These are phyloP conservation scores for Suillus clintonianus DNA, from an alignment of 768 basidiomycete genomes.

Conservation along the genomic window DNA sequence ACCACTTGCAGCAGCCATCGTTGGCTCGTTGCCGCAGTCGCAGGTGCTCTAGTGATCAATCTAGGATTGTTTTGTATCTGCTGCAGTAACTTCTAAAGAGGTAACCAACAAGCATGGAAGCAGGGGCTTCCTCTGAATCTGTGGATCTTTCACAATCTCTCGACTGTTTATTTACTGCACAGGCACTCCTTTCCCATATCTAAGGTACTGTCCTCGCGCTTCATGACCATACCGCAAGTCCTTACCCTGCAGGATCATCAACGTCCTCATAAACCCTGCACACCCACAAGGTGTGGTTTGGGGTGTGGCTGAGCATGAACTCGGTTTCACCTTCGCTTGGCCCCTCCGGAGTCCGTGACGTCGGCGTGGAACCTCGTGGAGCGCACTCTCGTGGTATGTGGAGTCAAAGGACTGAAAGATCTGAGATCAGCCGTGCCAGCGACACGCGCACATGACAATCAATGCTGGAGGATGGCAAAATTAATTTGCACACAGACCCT, in stretches of 20 bases:
- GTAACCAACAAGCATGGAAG: slow-evolving; percentile 75
- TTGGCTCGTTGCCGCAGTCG: slow-evolving; percentile 94
- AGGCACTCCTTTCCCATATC: slow-evolving; percentile 47
- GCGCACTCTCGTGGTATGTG: slow-evolving; percentile 90
- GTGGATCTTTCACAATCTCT: slow-evolving; percentile 89
- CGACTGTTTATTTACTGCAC: slow-evolving; percentile 70
- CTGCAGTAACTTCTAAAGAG: background rate
- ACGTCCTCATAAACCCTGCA: slow-evolving; percentile 90
- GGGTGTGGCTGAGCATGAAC: slow-evolving; percentile 79
- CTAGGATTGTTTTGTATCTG: slow-evolving; percentile 42
- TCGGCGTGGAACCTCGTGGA: slow-evolving; percentile 75
- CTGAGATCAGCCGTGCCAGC: slow-evolving; percentile 93
- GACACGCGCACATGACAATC: slow-evolving; percentile 81
- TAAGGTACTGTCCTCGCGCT: slow-evolving; percentile 81
- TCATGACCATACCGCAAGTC: slow-evolving; percentile 83
- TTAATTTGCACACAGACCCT: slow-evolving; percentile 67
- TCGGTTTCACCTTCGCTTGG: slow-evolving; percentile 80
- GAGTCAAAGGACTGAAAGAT: slow-evolving; percentile 89
- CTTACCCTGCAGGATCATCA: slow-evolving; percentile 96
- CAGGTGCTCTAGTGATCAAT: slow-evolving; percentile 92
- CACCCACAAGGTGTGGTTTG: slow-evolving; percentile 85
- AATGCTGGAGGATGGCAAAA: slow-evolving; percentile 56
- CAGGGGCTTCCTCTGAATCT: slow-evolving; percentile 87
- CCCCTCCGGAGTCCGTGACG: slow-evolving; percentile 54
- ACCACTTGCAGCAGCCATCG: slow-evolving; percentile 81